Evolutionary conservation across 176 grass and related monocot genomes (phyloP).

Genomic region (Aegilops bicornis): DNA sequence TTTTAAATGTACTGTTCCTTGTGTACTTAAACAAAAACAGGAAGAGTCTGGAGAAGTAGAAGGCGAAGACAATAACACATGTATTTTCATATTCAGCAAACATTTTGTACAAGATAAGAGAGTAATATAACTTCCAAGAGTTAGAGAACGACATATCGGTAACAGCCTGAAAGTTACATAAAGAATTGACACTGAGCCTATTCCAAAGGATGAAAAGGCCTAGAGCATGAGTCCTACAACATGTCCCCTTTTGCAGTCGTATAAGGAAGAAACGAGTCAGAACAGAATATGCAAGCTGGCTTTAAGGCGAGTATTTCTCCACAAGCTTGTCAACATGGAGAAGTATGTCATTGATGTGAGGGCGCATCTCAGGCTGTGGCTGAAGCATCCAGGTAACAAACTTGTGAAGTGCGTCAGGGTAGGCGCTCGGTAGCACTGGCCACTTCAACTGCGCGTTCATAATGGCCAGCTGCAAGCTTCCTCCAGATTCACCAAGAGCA

Average conservation of each 20-base stretch:
- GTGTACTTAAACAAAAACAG: not conserved
- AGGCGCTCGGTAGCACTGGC: constrained; percentile 62
- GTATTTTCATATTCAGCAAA: not conserved
- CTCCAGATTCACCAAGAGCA: constrained; percentile 76
- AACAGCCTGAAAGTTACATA: constrained; percentile 24
- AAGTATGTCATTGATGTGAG: constrained; percentile 74
- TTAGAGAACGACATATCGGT: not conserved
- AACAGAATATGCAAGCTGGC: not conserved
- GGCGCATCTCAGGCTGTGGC: constrained; percentile 64
- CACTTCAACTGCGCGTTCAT: constrained; percentile 86
- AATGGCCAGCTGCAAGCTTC: constrained; percentile 88
- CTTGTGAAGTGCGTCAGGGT: constrained; percentile 71
- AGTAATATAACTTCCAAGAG: not conserved
- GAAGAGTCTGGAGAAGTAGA: not conserved
- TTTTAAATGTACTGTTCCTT: too few species aligned
- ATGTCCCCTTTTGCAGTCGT: constrained; percentile 8
- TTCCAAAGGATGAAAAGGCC: not conserved
- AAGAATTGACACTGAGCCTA: constrained; percentile 32
- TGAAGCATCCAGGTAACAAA: constrained; percentile 93
- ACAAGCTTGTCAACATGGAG: constrained; percentile 92
- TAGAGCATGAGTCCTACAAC: not conserved
- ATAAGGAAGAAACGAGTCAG: constrained; percentile 18
- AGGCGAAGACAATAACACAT: not conserved
- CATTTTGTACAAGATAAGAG: constrained; percentile 36
- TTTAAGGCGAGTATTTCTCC: constrained; percentile 57